Evolutionary conservation across 805 yeast species (phyloP).

Genomic region (Nakazawaea pomicola): DNA sequence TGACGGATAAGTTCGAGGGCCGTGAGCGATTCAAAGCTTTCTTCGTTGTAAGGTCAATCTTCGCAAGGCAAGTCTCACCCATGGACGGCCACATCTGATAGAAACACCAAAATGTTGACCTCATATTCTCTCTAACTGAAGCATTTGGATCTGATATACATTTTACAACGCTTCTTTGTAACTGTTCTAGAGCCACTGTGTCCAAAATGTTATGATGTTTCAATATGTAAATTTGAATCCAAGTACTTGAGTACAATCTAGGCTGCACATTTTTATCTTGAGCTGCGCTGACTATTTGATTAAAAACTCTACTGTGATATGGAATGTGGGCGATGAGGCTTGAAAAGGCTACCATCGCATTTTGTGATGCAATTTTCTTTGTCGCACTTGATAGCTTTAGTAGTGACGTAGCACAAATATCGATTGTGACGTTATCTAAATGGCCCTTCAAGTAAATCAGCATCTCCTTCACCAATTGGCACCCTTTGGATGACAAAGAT

Average conservation of each 20-base stretch:
- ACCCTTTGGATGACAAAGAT: slow-evolving; percentile 69
- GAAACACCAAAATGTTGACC: slow-evolving; percentile 71
- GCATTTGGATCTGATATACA: slow-evolving; percentile 79
- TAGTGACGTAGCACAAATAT: slow-evolving; percentile 41
- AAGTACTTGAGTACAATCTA: slow-evolving; percentile 59
- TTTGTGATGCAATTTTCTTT: slow-evolving; percentile 57
- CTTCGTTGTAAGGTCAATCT: slow-evolving; percentile 39
- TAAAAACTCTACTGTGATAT: slow-evolving; percentile 45
- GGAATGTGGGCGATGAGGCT: slow-evolving; percentile 53
- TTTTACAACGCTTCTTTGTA: slow-evolving; percentile 48
- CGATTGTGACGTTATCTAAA: slow-evolving; percentile 43
- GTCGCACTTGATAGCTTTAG: slow-evolving; percentile 53
- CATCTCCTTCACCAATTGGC: slow-evolving; percentile 71
- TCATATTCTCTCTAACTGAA: slow-evolving; percentile 68
- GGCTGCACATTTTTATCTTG: slow-evolving; percentile 71
- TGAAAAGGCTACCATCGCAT: slow-evolving; percentile 50
- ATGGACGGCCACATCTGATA: slow-evolving; percentile 47
- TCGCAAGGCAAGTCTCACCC: slow-evolving; percentile 34
- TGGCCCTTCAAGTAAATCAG: slow-evolving; percentile 33
- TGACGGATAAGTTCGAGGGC: slow-evolving; percentile 31
- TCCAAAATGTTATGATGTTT: slow-evolving; percentile 39
- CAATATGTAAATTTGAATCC: slow-evolving; percentile 61
- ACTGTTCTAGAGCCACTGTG: slow-evolving; percentile 29
- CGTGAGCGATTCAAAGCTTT: slow-evolving; percentile 60
- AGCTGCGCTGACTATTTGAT: slow-evolving; percentile 44